Percentiles rank a stretch among this genome's conserved stretches.
These are phyloP conservation scores for Calvatia gigantea DNA, from an alignment of 768 basidiomycete genomes.

Conservation along the genomic window DNA sequence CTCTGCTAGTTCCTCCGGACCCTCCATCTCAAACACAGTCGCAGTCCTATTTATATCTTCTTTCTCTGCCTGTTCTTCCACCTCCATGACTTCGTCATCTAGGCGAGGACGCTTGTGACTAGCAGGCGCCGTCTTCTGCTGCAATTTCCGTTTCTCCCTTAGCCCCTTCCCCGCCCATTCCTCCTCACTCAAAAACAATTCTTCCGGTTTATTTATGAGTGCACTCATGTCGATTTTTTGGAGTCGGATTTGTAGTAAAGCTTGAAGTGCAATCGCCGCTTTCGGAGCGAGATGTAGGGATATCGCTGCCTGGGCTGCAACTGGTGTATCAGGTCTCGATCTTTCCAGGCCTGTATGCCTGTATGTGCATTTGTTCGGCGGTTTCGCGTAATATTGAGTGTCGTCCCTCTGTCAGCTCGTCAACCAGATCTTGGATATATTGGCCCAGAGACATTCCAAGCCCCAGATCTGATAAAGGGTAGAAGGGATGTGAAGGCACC, in stretches of 20 bases:
- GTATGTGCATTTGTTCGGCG: conserved; percentile 27
- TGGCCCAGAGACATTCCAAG: conserved; percentile 36
- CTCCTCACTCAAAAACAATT: conserved; percentile 46
- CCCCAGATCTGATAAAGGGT: conserved; percentile 13
- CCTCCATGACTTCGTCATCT: conserved; percentile 20
- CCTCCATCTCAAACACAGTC: conserved; percentile 32
- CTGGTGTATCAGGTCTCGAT: conserved; percentile 13
- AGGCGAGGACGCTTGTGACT: conserved; percentile 7
- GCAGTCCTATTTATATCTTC: conserved; percentile 25
- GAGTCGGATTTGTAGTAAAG: conserved; percentile 36
- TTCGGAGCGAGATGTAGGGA: conserved; percentile 41
- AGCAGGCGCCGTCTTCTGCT: conserved; percentile 9
- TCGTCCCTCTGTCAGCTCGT: conserved; percentile 44
- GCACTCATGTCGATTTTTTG: conserved; percentile 54
- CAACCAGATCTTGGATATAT: conserved; percentile 44
- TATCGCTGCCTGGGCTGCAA: conserved; percentile 33
- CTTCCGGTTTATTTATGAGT: conserved; percentile 42
- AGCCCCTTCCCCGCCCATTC: conserved; percentile 48
- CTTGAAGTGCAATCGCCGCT: conserved; percentile 35
- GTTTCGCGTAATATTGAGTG: conserved; percentile 43
- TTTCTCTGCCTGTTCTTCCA: conserved; percentile 25
- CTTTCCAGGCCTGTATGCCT: conserved; percentile 5
- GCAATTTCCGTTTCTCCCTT: conserved; percentile 27
- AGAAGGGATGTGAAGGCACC: neutral
- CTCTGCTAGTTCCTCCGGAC: conserved; percentile 46